Percentiles rank a stretch among this genome's conserved stretches.
phyloP scores from a whole-genome alignment of 2,329 filamentous ascomycete genomes.

The Coniochaeta hoffmannii region DNA sequence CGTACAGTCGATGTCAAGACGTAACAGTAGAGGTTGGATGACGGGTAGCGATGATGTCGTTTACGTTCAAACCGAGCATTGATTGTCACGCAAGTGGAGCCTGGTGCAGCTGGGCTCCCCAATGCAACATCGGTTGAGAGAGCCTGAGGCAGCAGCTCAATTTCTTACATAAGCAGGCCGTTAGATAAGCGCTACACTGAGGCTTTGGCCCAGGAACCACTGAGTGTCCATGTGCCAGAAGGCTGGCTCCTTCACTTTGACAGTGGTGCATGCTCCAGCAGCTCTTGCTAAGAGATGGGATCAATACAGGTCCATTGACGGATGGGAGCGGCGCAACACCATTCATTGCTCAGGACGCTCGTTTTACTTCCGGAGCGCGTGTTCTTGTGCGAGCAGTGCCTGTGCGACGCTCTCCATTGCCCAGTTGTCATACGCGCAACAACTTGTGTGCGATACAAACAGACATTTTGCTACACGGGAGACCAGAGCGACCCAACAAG shows the following conservation, averaged over 20 bases:
- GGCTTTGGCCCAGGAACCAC: no score
- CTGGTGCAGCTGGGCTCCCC: no score
- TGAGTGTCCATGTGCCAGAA: no score
- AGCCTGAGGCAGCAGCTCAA: background rate
- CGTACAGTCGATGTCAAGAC: background rate
- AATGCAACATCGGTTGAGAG: background rate
- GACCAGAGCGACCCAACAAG: background rate
- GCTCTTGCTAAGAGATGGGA: no score
- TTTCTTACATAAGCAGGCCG: no score
- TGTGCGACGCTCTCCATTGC: background rate
- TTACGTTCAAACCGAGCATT: background rate
- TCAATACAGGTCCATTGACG: no score
- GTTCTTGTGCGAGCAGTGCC: background rate
- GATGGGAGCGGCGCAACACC: no score
- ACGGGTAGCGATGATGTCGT: background rate
- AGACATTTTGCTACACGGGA: background rate
- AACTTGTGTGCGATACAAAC: background rate
- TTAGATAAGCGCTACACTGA: no score
- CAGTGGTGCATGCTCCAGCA: no score
- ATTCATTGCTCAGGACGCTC: no score
- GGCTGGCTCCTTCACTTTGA: no score
- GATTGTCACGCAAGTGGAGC: background rate
- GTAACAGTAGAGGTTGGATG: background rate
- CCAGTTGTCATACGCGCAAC: background rate
- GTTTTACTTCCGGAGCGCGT: no score